Evolutionary conservation across 139 green algal genomes (phyloP), one percentile per base, ranked within the genome.

Genomic region (Closterium sp.): DNA sequence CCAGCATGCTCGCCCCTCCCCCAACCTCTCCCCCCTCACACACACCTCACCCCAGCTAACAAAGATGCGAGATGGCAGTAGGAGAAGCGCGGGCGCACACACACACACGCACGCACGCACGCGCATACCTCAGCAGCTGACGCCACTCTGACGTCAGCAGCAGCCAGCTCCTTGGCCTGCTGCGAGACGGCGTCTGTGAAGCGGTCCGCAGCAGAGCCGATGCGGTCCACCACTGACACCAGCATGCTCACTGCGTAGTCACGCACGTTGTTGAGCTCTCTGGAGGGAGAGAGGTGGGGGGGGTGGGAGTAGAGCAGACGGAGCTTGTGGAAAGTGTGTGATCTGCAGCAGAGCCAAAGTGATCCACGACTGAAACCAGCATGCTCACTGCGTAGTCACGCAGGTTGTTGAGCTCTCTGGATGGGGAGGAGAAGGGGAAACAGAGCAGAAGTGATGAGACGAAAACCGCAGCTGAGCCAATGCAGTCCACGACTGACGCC

Each of bases 231-330:
- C n/a, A 89, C 35, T 5, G n/a, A 84, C n/a, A 89, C 86, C n/a
- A 89, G 32, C 86, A 89, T 89, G 86, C 86, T 89, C 31, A 89
- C 86, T 86, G 86, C 86, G 83, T 89, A 84, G 86, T 89, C 86
- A 9, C 86, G n/a, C n/a, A 89, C 86, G 30, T 89, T 89, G 86
- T 55, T 9, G 30, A 89, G 12, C 55, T 76, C 16, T 76, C 55
- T 76, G n/a, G 12, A 32, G 30, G n/a, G 83, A 10, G 83, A 86
- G 3, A 7, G 23, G 8, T 16, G 16, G 83, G 21, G 83, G n/a
- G 83, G n/a, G 83, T 86, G 28, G 8, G 83, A 86, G 83, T 31
- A 76, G 28, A 5, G 25, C n/a, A 33, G 83, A n/a, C n/a, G n/a
- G n/a, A n/a, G n/a, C n/a, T 32, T 12, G 81, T 31, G 81, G 81